These are phyloP conservation scores for Pilasporangium apinafurcum DNA, from an alignment of 352 stramenopile genomes.

Conservation along the genomic window DNA sequence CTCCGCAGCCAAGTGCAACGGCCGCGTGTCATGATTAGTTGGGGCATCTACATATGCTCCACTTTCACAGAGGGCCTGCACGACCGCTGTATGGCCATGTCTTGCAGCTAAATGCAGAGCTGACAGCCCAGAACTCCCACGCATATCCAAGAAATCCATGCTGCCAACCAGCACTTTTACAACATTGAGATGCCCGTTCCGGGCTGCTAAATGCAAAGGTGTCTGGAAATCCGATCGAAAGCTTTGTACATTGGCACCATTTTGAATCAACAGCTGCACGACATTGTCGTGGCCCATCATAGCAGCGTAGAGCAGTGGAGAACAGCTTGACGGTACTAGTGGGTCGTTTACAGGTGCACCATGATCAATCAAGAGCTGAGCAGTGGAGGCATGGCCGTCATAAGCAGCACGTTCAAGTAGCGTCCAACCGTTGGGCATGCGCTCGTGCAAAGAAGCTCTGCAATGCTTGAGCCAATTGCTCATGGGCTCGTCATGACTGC, in stretches of 20 bases:
- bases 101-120: too few species aligned
- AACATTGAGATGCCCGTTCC: conserved; percentile 2
- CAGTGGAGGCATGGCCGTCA: conserved; percentile 3
- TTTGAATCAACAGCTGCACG: conserved; percentile 4
- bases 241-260: conserved; percentile 3
- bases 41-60: conserved; percentile 10
- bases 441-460: too few species aligned
- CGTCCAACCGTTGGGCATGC: too few species aligned
- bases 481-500: too few species aligned
- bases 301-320: conserved; percentile 10
- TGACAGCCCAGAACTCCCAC: conserved; percentile 12
- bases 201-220: conserved; percentile 6
- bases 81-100: conserved; percentile 6
- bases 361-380: conserved; percentile 3
- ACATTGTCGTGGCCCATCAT: conserved; percentile 4
- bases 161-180: background rate
- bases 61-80: conserved; percentile 5
- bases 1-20: conserved; percentile 9
- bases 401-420: conserved; percentile 8
- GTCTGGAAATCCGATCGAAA: conserved; percentile 5
- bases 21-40: conserved; percentile 10
- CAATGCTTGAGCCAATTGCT: too few species aligned
- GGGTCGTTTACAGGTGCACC: conserved; percentile 3
- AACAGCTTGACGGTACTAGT: conserved; percentile 7
- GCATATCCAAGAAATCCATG: conserved; percentile 9